Evolutionary conservation across 2,329 filamentous ascomycete genomes (phyloP).

Genomic region (Purpureocillium takamizusanense): DNA sequence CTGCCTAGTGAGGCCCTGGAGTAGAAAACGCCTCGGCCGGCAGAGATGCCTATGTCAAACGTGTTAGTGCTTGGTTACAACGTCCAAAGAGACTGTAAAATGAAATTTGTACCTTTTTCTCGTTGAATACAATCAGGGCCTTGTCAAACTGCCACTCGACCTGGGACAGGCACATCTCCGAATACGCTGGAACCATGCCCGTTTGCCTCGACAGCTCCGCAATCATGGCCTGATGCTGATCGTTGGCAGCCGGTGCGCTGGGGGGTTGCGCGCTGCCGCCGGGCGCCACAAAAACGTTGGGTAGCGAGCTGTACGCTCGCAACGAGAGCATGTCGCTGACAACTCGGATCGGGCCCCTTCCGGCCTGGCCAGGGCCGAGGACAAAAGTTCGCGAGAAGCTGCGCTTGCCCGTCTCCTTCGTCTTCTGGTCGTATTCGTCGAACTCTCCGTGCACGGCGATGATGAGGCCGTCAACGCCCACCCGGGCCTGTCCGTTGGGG

Average conservation of each 20-base stretch:
- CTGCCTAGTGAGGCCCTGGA: too few relatives aligned
- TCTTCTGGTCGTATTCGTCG: constrained; percentile 57
- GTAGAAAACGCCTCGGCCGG: constrained; percentile 17
- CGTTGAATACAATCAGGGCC: constrained; percentile 66
- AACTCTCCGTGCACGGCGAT: constrained; percentile 79
- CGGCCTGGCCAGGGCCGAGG: constrained; percentile 63
- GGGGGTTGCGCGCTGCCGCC: constrained; percentile 2
- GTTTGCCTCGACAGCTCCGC: constrained; percentile 69
- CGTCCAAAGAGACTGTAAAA: too few relatives aligned
- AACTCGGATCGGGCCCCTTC: constrained; percentile 59
- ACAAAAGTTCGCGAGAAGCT: constrained; percentile 79
- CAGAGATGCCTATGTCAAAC: constrained; percentile 11
- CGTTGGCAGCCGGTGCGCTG: constrained; percentile 15
- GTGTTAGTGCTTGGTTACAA: too few relatives aligned
- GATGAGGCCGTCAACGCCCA: constrained; percentile 68
- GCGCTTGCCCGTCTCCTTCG: constrained; percentile 51
- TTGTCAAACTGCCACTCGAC: constrained; percentile 72
- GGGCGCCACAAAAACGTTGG: constrained; percentile 28
- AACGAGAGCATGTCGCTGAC: constrained; percentile 72
- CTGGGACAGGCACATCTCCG: constrained; percentile 70
- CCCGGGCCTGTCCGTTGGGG: constrained; percentile 50
- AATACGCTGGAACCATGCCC: constrained; percentile 70
- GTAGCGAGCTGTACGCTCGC: constrained; percentile 51
- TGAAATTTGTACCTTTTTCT: constrained; percentile 70
- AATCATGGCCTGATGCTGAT: constrained; percentile 60